These are phyloP conservation scores for Misopates orontium DNA, from an alignment of 257 asterid genomes.

Conservation along the genomic window DNA sequence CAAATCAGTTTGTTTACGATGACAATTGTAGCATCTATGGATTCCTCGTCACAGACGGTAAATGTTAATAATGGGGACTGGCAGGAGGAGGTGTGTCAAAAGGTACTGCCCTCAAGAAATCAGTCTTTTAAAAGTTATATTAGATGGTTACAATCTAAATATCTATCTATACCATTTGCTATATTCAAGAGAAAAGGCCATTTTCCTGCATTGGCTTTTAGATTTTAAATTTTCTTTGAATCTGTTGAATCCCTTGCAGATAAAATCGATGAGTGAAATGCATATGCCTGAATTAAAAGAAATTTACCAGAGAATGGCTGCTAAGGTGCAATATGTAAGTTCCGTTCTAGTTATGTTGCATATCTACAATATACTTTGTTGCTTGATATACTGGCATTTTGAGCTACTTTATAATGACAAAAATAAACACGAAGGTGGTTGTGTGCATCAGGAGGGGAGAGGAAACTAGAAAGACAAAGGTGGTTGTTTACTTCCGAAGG, in stretches of 20 bases:
- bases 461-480: neutral
- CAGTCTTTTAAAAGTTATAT: slow-evolving; percentile 17
- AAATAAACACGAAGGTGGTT: neutral
- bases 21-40: slow-evolving; percentile 62
- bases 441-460: neutral
- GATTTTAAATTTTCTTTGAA: slow-evolving; percentile 17
- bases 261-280: slow-evolving; percentile 70
- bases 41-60: slow-evolving; percentile 78
- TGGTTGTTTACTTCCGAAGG: neutral
- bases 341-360: neutral
- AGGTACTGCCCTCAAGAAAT: slow-evolving; percentile 47
- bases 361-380: neutral
- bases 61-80: slow-evolving; percentile 69
- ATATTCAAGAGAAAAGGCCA: slow-evolving; percentile 7
- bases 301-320: slow-evolving; percentile 63
- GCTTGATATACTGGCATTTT: neutral
- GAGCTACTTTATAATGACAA: neutral
- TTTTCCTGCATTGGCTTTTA: slow-evolving; percentile 21
- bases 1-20: slow-evolving; percentile 26
- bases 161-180: slow-evolving; percentile 23
- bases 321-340: slow-evolving; percentile 75
- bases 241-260: slow-evolving; percentile 50
- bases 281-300: slow-evolving; percentile 70
- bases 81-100: slow-evolving; percentile 91
- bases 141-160: slow-evolving; percentile 7